Percentiles rank a stretch among this genome's conserved stretches.
Conservation (phyloP, 140 eudicot species). For the Cichorium intybus region DNA sequence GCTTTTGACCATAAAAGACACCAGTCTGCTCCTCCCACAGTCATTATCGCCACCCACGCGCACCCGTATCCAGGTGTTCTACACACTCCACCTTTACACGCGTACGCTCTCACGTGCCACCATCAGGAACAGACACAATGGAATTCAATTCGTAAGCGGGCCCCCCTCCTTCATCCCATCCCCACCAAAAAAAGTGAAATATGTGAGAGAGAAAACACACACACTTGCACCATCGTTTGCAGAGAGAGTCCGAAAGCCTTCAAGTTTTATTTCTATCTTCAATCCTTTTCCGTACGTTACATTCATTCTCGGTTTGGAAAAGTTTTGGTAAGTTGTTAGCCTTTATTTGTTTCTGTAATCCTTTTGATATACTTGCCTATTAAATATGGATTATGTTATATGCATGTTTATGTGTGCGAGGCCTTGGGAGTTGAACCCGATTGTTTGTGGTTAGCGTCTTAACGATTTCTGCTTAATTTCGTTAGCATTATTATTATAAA, state of each 20-base stretch:
- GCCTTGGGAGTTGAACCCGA: slow-evolving; percentile 12
- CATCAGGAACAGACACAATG: neutral
- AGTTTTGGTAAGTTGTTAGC: slow-evolving; percentile 11
- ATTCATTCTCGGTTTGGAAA: slow-evolving; percentile 8
- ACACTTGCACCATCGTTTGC: slow-evolving; percentile 13
- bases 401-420: neutral
- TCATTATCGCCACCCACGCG: slow-evolving; percentile 19
- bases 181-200: slow-evolving; percentile 19
- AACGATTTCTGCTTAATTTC: neutral
- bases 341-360: slow-evolving; percentile 6
- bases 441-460: slow-evolving; percentile 2
- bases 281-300: slow-evolving; percentile 6
- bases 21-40: slow-evolving; percentile 13
- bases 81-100: slow-evolving; percentile 20
- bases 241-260: slow-evolving; percentile 11
- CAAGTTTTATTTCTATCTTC: slow-evolving; percentile 10
- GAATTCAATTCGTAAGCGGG: slow-evolving; percentile 26
- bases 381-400: slow-evolving; percentile 1
- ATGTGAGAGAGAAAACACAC: slow-evolving; percentile 17
- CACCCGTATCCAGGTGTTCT: neutral
- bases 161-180: slow-evolving; percentile 22
- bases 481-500: neutral
- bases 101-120: slow-evolving; percentile 27
- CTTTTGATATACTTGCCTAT: neutral
- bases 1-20: slow-evolving; percentile 30